Conservation (phyloP, 164 flowering plant genomes). For the Magnolia officinalis region DNA sequence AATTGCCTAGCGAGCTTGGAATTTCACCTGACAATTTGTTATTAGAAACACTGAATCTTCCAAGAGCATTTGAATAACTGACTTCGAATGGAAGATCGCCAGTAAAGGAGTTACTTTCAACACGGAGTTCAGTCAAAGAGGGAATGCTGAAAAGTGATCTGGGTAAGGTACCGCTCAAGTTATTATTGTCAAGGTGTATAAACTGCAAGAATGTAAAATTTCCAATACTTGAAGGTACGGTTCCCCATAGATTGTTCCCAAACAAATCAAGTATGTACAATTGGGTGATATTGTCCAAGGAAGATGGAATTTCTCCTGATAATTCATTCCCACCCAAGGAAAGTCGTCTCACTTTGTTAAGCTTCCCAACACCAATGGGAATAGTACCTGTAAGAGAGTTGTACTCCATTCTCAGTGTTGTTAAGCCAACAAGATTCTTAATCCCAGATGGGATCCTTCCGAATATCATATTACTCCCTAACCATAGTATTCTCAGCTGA, state of each 20-base stretch:
- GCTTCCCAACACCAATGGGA: constrained; percentile 4
- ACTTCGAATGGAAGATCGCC: neutral
- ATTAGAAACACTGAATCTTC: neutral
- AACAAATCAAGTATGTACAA: neutral
- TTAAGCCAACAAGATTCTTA: constrained; percentile 7
- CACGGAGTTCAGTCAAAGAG: neutral
- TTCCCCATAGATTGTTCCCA: neutral
- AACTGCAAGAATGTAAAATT: neutral
- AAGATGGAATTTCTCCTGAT: neutral
- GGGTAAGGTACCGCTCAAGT: neutral
- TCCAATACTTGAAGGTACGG: constrained; percentile 1
- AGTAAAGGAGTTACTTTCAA: neutral
- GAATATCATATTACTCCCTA: neutral
- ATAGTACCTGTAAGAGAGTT: neutral
- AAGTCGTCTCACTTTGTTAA: neutral
- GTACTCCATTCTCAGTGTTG: neutral
- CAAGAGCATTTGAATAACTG: neutral
- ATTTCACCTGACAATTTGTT: neutral
- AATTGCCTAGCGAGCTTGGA: neutral
- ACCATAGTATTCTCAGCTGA: neutral
- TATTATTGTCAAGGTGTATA: neutral
- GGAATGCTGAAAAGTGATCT: neutral
- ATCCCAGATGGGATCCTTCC: constrained; percentile 15
- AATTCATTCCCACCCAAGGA: neutral
- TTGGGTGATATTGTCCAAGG: neutral